These are phyloP conservation scores for Aspergillus mulundensis DNA, from an alignment of 495 filamentous ascomycete species.

Conservation along the genomic window DNA sequence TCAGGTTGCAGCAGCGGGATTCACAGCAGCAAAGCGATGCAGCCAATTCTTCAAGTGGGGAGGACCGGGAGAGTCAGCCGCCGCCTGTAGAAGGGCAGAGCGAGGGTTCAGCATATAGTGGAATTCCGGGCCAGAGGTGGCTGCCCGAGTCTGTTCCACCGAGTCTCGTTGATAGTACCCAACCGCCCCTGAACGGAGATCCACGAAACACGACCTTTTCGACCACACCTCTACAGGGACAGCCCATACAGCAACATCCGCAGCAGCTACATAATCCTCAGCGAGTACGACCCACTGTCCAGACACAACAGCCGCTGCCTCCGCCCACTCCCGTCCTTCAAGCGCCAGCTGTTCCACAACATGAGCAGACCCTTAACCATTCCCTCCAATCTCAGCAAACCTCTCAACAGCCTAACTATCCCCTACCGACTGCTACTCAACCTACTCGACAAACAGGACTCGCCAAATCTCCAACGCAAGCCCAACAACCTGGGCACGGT, in stretches of 20 bases:
- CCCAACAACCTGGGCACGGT: constrained; percentile 26
- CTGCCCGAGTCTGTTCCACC: constrained; percentile 28
- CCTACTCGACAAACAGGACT: constrained; percentile 20
- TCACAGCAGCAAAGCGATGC: constrained; percentile 23
- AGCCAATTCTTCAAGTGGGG: constrained; percentile 19
- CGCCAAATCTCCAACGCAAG: constrained; percentile 25
- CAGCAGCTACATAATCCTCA: constrained; percentile 9
- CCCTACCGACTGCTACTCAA: constrained; percentile 19
- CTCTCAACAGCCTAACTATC: constrained; percentile 25
- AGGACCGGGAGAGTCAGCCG: constrained; percentile 19
- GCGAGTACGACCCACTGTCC: constrained; percentile 3
- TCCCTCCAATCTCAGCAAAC: constrained; percentile 16
- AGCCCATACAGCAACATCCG: constrained; percentile 22
- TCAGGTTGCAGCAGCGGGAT: constrained; percentile 35
- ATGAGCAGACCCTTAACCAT: constrained; percentile 21
- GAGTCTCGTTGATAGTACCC: constrained; percentile 26
- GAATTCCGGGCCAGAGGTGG: constrained; percentile 35
- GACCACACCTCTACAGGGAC: constrained; percentile 21
- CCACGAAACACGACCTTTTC: constrained; percentile 18
- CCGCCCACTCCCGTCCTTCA: constrained; percentile 16
- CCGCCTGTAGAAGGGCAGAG: constrained; percentile 15
- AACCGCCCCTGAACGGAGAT: constrained; percentile 18
- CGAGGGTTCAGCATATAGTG: constrained; percentile 21
- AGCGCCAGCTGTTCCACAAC: constrained; percentile 21
- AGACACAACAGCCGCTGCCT: constrained; percentile 12